phyloP scores from a whole-genome alignment of 345 rosid species.

The Hibiscus trionum region DNA sequence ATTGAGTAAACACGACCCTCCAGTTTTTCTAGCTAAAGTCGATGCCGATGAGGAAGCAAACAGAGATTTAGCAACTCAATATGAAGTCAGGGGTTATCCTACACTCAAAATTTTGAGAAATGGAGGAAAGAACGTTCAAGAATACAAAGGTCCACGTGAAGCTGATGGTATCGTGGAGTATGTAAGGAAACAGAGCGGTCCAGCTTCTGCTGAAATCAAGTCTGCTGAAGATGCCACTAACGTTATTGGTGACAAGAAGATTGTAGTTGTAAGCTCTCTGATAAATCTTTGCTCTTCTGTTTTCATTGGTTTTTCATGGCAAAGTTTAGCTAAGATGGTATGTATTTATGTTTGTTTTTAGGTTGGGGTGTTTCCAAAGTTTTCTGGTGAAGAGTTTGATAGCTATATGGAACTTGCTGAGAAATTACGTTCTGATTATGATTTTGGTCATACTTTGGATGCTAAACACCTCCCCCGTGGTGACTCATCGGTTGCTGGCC shows the following conservation, averaged over 20 bases:
- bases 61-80: conserved; percentile 48
- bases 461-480: conserved; percentile 93
- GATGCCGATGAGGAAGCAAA: conserved; percentile 77
- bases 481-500: conserved; percentile 70
- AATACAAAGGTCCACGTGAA: conserved; percentile 93
- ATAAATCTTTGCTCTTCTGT: not conserved
- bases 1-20: conserved; percentile 59
- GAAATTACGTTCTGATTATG: conserved; percentile 83
- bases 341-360: conserved; percentile 19
- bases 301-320: not conserved
- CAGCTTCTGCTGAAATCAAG: conserved; percentile 77
- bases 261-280: conserved; percentile 50
- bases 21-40: conserved; percentile 70
- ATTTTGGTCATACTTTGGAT: conserved; percentile 74
- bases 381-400: conserved; percentile 82
- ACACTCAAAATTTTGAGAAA: conserved; percentile 78
- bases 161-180: conserved; percentile 81
- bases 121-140: conserved; percentile 71
- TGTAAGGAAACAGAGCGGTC: conserved; percentile 84
- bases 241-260: conserved; percentile 56
- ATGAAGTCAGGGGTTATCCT: conserved; percentile 77
- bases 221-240: conserved; percentile 49
- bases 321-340: not conserved
- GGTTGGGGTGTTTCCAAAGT: conserved; percentile 90
- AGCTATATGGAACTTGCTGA: conserved; percentile 65